Base-by-base conservation (phyloP, 805 yeast genomes). In the Pichia thaimueangensis region DNA sequence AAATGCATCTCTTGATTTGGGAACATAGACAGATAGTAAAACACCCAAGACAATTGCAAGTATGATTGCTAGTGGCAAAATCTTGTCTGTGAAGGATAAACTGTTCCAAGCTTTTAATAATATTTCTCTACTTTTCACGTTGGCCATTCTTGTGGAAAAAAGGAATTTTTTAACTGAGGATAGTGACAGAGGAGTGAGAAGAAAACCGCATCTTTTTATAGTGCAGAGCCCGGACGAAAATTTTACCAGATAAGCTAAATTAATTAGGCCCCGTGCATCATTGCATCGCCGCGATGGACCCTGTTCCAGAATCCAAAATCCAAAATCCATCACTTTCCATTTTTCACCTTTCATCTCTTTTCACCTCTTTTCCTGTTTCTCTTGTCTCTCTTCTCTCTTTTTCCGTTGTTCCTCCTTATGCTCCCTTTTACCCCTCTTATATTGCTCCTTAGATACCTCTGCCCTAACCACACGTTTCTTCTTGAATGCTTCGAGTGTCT, bases 21-120 rank as follows among this genome's bases (percentile, higher is more conserved):
- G 71, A 8, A 54, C 67, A 47, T 67, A 70, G 12, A 66, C 73
- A 1, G 74, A 69, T 3, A 70, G 49, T 13, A 70, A 35, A 1
- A 64, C 56, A 2, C 74, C 74, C 4, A 65, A 15, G 8, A 68
- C 47, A 39, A 70, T 70, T 6, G 67, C 57, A 12, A 64, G 30
- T 12, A 70, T 45, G 31, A 70, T 50, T 19, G 41, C 33, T 5
- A 42, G 5, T 1, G 54, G 54, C 8, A 50, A 52, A 2, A 68
- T 49, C 41, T 62, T 64, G 45, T 69, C 74, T 1, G 57, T 40
- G 49, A 62, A 48, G 2, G 71, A 63, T 20, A 45, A 31, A 31
- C 33, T 30, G 13, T 42, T 32, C 37, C 39, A 41, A 5, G 42
- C 46, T n/a, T n/a, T n/a, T n/a, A n/a, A n/a, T n/a, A n/a, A n/a